A percentile compares a stretch with the other conserved stretches of the same genome.
Conservation (phyloP, 352 stramenopile species). For the Nothophytophthora sp. region DNA sequence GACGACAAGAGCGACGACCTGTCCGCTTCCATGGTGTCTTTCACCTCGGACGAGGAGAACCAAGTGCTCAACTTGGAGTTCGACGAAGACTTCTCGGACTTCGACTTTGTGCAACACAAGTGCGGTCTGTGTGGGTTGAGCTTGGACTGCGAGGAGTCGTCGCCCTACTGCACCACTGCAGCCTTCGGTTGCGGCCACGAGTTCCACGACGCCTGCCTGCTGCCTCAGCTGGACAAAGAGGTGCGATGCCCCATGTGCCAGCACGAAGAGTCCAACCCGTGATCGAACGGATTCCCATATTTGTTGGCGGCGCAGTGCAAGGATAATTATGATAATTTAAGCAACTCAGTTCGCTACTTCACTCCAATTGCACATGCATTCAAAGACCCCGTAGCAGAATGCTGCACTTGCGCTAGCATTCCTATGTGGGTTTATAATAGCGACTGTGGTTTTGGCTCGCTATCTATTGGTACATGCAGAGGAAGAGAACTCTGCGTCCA, state of each 20-base stretch:
- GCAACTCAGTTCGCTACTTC: too few species aligned
- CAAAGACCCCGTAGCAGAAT: too few species aligned
- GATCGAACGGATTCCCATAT: too few species aligned
- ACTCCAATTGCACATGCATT: too few species aligned
- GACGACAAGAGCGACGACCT: slow-evolving; percentile 12
- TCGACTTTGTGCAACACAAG: slow-evolving; percentile 8
- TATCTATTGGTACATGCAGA: too few species aligned
- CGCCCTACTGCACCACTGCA: slow-evolving; percentile 24
- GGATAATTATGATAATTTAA: slow-evolving; percentile 20
- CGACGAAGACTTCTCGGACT: slow-evolving; percentile 21
- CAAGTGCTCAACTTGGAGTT: slow-evolving; percentile 22
- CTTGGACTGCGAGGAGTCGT: slow-evolving; percentile 18
- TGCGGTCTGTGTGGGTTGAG: slow-evolving; percentile 27
- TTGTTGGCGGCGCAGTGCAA: slow-evolving; percentile 9
- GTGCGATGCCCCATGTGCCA: slow-evolving; percentile 29
- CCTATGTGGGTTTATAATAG: too few species aligned
- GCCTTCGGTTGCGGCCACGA: slow-evolving; percentile 38
- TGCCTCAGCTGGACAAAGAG: slow-evolving; percentile 24
- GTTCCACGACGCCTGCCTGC: slow-evolving; percentile 34
- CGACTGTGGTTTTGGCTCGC: too few species aligned
- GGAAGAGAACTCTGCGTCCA: too few species aligned
- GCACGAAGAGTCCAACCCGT: slow-evolving; percentile 4
- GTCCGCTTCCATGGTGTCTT: slow-evolving; percentile 21
- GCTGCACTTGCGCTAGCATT: too few species aligned
- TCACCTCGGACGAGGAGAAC: slow-evolving; percentile 34